These are phyloP conservation scores for Cornus controversa DNA, from an alignment of 148 eudicot species.

Conservation along the genomic window DNA sequence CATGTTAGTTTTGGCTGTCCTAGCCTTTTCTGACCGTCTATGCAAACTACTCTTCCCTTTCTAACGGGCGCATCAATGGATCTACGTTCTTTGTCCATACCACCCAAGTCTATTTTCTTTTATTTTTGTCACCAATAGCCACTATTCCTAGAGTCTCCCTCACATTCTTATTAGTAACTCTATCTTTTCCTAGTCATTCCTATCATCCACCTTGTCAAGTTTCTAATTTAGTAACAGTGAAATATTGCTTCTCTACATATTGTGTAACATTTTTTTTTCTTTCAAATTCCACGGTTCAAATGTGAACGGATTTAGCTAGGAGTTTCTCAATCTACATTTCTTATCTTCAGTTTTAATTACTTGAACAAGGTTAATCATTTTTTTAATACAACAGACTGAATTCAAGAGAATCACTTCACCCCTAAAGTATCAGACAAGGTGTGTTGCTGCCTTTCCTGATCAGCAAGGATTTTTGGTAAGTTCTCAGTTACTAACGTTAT, in stretches of 20 bases:
- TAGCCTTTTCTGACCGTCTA: too few species aligned
- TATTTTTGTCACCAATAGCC: too few species aligned
- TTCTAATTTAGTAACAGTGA: too few species aligned
- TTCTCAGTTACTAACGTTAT: neutral
- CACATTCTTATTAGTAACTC: too few species aligned
- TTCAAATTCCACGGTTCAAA: neutral
- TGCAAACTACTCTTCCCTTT: too few species aligned
- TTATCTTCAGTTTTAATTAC: neutral
- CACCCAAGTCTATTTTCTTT: too few species aligned
- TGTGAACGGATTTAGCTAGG: neutral
- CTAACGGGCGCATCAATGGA: too few species aligned
- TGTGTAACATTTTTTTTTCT: neutral
- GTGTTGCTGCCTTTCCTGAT: slow-evolving; percentile 95
- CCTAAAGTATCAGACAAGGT: slow-evolving; percentile 92
- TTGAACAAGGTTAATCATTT: neutral
- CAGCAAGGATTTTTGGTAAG: slow-evolving; percentile 93
- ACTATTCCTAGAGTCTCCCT: too few species aligned
- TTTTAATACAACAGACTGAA: slow-evolving; percentile 50
- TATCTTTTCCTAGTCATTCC: too few species aligned
- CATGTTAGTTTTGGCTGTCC: too few species aligned
- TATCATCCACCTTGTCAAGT: too few species aligned
- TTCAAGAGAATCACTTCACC: slow-evolving; percentile 84
- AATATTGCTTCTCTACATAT: neutral
- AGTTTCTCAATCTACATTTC: neutral
- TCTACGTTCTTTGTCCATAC: too few species aligned